Percentiles rank a stretch among this genome's conserved stretches.
These are phyloP conservation scores for Ascochyta viciae-villosae DNA, from an alignment of 2,329 filamentous ascomycete species.

Conservation along the genomic window DNA sequence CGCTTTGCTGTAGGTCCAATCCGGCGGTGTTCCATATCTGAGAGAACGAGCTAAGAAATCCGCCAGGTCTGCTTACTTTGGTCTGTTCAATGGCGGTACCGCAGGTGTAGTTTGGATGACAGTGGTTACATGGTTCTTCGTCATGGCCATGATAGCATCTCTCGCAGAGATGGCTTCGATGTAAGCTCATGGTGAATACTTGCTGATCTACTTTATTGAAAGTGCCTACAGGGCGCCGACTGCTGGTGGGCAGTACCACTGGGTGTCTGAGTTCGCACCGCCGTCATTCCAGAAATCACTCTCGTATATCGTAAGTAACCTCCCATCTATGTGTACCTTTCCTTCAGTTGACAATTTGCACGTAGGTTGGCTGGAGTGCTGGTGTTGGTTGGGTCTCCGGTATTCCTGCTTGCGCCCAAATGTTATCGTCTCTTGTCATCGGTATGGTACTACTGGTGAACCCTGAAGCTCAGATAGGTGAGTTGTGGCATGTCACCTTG, in stretches of 20 bases:
- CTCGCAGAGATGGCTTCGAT: constrained; percentile 43
- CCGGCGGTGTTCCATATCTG: not conserved
- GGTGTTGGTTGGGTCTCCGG: constrained; percentile 33
- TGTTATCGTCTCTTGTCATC: constrained; percentile 27
- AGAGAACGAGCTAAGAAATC: not conserved
- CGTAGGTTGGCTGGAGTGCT: constrained; percentile 29
- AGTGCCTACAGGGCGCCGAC: constrained; percentile 20
- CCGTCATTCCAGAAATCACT: constrained; percentile 21
- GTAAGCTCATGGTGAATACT: constrained; percentile 8
- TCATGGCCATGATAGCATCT: constrained; percentile 29
- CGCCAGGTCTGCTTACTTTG: constrained; percentile 19
- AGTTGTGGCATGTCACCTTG: constrained; percentile 36
- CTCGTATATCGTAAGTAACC: constrained; percentile 24
- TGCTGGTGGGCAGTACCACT: constrained; percentile 30
- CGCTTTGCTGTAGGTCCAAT: constrained; percentile 17
- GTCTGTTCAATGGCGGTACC: constrained; percentile 34
- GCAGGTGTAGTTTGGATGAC: constrained; percentile 40
- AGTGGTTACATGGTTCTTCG: constrained; percentile 30
- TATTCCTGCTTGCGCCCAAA: constrained; percentile 37
- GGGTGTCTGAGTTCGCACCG: constrained; percentile 45
- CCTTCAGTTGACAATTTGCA: too few relatives aligned
- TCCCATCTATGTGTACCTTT: too few relatives aligned
- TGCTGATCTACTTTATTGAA: not conserved
- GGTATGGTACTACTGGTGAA: constrained; percentile 48
- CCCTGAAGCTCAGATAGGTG: constrained; percentile 51